Percentiles rank a stretch among this genome's conserved stretches.
Conservation (phyloP, 1,139 yeast genomes). For the Nakaseomyces bracarensis region DNA sequence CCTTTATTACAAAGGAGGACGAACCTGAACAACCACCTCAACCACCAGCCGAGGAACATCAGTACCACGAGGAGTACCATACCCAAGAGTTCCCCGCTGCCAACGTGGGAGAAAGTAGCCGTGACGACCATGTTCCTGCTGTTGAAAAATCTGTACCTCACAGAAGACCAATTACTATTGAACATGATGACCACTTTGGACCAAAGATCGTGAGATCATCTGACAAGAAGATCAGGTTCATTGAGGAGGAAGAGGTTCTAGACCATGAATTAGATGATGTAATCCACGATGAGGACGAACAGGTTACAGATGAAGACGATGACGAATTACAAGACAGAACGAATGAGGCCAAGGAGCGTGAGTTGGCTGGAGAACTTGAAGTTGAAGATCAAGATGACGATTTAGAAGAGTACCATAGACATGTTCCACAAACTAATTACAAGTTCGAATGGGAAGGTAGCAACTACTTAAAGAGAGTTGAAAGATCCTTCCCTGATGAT, state of each 20-base stretch:
- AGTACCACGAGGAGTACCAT: neutral
- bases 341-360: neutral
- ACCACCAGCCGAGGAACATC: neutral
- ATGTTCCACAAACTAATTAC: slow-evolving; percentile 9
- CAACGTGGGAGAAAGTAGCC: neutral
- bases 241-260: neutral
- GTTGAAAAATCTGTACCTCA: neutral
- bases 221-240: slow-evolving; percentile 2
- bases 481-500: slow-evolving; percentile 21
- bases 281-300: slow-evolving; percentile 2
- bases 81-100: neutral
- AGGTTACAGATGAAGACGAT: neutral
- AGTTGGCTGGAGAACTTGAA: neutral
- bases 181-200: neutral
- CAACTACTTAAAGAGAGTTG: slow-evolving; percentile 15
- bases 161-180: neutral
- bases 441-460: slow-evolving; percentile 22
- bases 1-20: slow-evolving; percentile 15
- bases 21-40: neutral
- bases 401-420: neutral
- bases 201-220: neutral
- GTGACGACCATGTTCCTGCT: neutral
- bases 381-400: neutral
- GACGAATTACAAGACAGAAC: neutral
- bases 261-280: slow-evolving; percentile 5